Evolutionary conservation across 495 filamentous ascomycete genomes (phyloP), one percentile per base, ranked within the genome.

Genomic region (Penicillium soppii): DNA sequence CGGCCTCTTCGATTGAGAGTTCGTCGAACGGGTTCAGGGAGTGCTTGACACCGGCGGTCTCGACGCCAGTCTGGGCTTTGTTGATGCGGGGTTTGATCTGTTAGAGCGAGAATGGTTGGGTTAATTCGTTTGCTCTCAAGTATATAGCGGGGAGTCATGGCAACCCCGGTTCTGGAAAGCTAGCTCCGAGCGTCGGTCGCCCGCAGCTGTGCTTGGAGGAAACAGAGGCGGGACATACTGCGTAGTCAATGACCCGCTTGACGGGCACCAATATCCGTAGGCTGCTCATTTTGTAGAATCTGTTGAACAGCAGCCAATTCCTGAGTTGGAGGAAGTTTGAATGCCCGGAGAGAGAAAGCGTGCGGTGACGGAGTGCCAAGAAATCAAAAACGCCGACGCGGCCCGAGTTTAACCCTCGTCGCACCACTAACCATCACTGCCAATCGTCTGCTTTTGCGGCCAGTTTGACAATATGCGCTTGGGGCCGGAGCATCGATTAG

Each of bases 21-120:
- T 97, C 94, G 75, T 98, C 94, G 78, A 98, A 98, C 42, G 94
- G 94, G 82, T 98, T 98, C 80, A 97, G 90, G 70, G 83, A 88
- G 81, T 97, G 94, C 73, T 97, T 98, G 59, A 97, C 91, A 58
- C 87, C 88, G 39, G 81, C 73, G 38, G 89, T 96, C 74, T 95
- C 91, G 73, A 98, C 85, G 66, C 84, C 95, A 33, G 94, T 97
- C 70, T 90, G 86, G 65, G 94, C 73, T 70, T 94, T 92, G 84
- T 97, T 97, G 79, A 97, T 90, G 58, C 94, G 89, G 48, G 94
- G 94, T 80, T 96, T 97, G 82, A 96, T 82, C 94, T 98, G 64
- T 47, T 23, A 7, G 2, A 10, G 9, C 7, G 9, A 23, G 2
- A 7, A 33, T 40, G 47, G 59, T 20, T 62, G 53, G 4, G 25